phyloP scores from a whole-genome alignment of 2,329 filamentous ascomycete genomes.

The Nothomitra cinnamomea region DNA sequence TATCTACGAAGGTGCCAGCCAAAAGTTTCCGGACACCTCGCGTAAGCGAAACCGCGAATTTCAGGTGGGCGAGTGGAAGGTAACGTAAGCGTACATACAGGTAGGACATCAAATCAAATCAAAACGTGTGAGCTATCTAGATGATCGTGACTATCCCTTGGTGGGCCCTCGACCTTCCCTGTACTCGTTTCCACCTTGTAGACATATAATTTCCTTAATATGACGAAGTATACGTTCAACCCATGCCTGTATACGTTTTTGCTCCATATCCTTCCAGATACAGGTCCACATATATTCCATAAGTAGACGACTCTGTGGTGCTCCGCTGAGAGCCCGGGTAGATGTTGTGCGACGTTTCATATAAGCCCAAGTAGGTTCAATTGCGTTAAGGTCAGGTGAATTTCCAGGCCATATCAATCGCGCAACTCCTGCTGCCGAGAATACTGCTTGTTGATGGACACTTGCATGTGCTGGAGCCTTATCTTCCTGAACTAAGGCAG shows the following conservation, averaged over 20 bases:
- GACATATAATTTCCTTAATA: constrained; percentile 12
- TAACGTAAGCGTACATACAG: too few relatives aligned
- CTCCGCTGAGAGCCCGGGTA: neutral
- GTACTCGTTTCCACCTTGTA: constrained; percentile 15
- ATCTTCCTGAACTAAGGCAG: neutral
- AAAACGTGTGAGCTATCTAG: too few relatives aligned
- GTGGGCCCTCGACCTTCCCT: constrained; percentile 5
- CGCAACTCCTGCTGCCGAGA: neutral
- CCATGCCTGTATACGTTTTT: constrained; percentile 13
- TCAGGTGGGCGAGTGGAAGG: too few relatives aligned
- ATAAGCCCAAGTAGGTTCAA: constrained; percentile 13
- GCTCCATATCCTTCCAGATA: constrained; percentile 10
- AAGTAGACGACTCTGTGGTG: constrained; percentile 6
- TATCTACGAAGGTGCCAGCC: too few relatives aligned
- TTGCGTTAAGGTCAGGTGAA: constrained; percentile 14
- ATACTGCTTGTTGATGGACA: neutral
- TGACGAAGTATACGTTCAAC: constrained; percentile 12
- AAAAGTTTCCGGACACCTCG: too few relatives aligned
- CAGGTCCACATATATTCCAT: constrained; percentile 8
- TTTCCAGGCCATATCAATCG: constrained; percentile 8
- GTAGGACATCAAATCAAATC: too few relatives aligned
- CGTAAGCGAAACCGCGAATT: too few relatives aligned
- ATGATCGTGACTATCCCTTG: too few relatives aligned
- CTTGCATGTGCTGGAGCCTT: neutral
- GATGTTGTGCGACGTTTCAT: constrained; percentile 12